These are phyloP conservation scores for Raphidocelis subcapitata DNA, from an alignment of 139 green algal species.

Conservation along the genomic window DNA sequence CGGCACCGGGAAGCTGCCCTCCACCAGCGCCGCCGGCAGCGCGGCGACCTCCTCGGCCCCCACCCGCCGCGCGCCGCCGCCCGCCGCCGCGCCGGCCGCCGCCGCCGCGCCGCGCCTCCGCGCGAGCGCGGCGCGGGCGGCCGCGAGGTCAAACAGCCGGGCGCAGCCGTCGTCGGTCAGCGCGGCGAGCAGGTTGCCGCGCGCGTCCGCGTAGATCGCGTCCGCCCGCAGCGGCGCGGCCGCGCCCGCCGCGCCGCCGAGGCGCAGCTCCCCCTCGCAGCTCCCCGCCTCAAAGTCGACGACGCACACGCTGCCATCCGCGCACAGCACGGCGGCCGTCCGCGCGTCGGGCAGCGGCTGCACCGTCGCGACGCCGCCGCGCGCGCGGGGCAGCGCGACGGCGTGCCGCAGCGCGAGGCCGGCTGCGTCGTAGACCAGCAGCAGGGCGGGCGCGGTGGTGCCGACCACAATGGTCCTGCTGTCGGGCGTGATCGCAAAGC, in stretches of 20 bases:
- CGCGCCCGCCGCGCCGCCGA: background rate
- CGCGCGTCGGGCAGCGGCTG: background rate
- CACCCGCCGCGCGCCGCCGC: constrained; percentile 1
- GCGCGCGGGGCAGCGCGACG: too few species aligned
- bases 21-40: background rate
- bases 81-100: background rate
- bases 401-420: too few species aligned
- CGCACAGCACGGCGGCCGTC: constrained; percentile 33
- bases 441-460: too few species aligned
- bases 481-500: too few species aligned
- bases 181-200: constrained; percentile 42
- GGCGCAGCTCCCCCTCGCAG: constrained; percentile 10
- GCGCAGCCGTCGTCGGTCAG: constrained; percentile 41
- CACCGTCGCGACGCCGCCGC: too few species aligned
- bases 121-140: background rate
- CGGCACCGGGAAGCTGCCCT: too few species aligned
- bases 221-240: constrained; percentile 10
- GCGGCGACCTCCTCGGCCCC: background rate
- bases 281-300: constrained; percentile 23
- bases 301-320: constrained; percentile 36
- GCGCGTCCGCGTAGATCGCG: constrained; percentile 37
- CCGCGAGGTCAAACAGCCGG: constrained; percentile 44
- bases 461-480: too few species aligned
- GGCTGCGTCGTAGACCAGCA: too few species aligned
- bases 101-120: background rate